Evolutionary conservation across 306 rosid genomes (phyloP), one percentile per base, ranked within the genome.

Genomic region (Corylus heterophylla): DNA sequence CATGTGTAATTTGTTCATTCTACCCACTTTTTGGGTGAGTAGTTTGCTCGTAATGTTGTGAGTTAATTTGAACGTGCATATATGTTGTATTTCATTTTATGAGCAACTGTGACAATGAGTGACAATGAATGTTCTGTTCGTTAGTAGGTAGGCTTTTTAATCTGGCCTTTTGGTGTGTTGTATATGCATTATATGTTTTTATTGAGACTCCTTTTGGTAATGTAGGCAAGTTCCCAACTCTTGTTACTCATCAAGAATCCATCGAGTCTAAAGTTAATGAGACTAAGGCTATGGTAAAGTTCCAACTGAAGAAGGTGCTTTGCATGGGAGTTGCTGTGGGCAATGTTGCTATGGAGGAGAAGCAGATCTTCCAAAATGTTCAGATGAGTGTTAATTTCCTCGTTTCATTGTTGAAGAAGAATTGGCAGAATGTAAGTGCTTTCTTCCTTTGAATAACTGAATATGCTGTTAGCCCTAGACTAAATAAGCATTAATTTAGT

Each of bases 321-420:
- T 92, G 96, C 76, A 92, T 94, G 97, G 98, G 97, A 69, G 96
- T 94, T 42, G 98, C 94, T 10, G 97, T 92, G 1, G 98, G 98
- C 2, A 94, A 94, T 71, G 83, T 88, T 13, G 85, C 92, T 14
- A 93, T 91, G 98, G 98, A 93, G 71, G 97, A 93, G 87, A 93
- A 93, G 50, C 98, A 91, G 76, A 84, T 91, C 83, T 93, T 93
- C 77, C 98, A 93, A 69, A 93, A 93, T 17, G 95, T 91, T 14
- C 98, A 93, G 82, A 47, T 93, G 78, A 87, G 93, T 27, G 97
- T 93, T 20, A 93, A 93, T 81, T 90, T 93, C 82, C 93, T 93
- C 4, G 98, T 93, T 52, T 93, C 97, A 4, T 75, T 93, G 47
- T 59, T 91, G 92, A 93, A 93, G 45, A 93, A 93, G 83, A 91